A percentile compares a stretch with the other conserved stretches of the same genome.
These are phyloP conservation scores for Fusarium nisikadoi DNA, from an alignment of 2,329 filamentous ascomycete genomes.

Conservation along the genomic window DNA sequence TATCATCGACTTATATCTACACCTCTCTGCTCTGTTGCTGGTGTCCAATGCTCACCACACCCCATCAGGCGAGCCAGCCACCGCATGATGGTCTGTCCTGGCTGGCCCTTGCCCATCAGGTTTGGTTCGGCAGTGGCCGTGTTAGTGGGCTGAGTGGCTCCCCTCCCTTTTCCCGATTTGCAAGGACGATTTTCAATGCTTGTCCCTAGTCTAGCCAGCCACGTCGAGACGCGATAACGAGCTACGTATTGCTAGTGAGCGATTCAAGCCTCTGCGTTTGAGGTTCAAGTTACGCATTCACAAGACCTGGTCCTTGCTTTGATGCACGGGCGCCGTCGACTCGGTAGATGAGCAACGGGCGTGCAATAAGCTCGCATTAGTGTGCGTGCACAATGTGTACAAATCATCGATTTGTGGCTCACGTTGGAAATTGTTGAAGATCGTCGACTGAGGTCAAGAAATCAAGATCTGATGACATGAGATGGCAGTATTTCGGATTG, in stretches of 20 bases:
- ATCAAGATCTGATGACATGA: neutral
- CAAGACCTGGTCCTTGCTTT: slow-evolving; percentile 23
- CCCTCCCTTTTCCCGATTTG: slow-evolving; percentile 23
- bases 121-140: slow-evolving; percentile 39
- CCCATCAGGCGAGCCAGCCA: slow-evolving; percentile 32
- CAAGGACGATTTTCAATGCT: slow-evolving; percentile 17
- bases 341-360: slow-evolving; percentile 24
- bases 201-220: slow-evolving; percentile 26
- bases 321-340: slow-evolving; percentile 22
- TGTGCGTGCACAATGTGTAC: neutral
- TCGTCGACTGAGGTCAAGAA: neutral
- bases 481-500: neutral
- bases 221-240: slow-evolving; percentile 18
- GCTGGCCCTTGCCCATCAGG: slow-evolving; percentile 25
- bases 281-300: slow-evolving; percentile 2
- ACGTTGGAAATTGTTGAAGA: neutral
- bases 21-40: slow-evolving; percentile 14
- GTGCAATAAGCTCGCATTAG: slow-evolving; percentile 26
- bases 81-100: slow-evolving; percentile 32
- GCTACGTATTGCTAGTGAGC: neutral
- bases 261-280: slow-evolving; percentile 1
- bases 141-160: slow-evolving; percentile 35
- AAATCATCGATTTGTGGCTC: neutral
- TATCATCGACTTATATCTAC: slow-evolving; percentile 16
- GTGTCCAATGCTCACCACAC: slow-evolving; percentile 16